A percentile compares a stretch with the other conserved stretches of the same genome.
Conservation (phyloP, 202 grass and related monocot genomes). For the Setaria viridis region DNA sequence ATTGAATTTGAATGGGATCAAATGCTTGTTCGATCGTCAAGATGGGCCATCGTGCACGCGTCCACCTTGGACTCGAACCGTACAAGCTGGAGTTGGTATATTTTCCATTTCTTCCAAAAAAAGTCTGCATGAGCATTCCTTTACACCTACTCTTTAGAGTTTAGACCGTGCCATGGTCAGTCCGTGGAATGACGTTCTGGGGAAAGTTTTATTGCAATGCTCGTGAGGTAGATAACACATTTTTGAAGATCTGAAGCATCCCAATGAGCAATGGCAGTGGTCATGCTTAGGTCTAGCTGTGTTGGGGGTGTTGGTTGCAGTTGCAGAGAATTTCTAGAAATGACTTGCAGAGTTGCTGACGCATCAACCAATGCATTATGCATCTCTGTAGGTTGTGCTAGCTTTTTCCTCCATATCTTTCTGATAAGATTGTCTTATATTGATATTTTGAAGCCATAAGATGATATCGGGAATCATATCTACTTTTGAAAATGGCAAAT, state of each 20-base stretch:
- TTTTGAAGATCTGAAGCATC: background rate
- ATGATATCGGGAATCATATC: slow-evolving; percentile 20
- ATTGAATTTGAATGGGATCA: background rate
- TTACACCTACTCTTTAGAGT: background rate
- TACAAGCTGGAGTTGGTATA: background rate
- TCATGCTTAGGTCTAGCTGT: background rate
- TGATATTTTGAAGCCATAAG: background rate
- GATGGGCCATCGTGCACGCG: background rate
- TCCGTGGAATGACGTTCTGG: background rate
- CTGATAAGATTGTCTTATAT: background rate
- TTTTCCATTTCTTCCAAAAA: background rate
- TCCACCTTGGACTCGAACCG: background rate
- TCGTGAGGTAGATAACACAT: background rate
- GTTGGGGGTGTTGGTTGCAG: too few species aligned
- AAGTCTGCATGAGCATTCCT: background rate
- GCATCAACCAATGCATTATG: background rate
- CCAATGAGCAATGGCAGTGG: background rate
- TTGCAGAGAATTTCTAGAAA: background rate
- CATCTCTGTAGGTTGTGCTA: background rate
- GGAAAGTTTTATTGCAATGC: background rate
- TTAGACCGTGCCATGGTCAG: background rate
- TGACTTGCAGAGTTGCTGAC: background rate
- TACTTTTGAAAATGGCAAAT: slow-evolving; percentile 29
- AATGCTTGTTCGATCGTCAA: background rate
- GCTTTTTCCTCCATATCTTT: background rate